Base-by-base conservation (phyloP, 169 alveolate species). In the Plasmodium vivax region DNA sequence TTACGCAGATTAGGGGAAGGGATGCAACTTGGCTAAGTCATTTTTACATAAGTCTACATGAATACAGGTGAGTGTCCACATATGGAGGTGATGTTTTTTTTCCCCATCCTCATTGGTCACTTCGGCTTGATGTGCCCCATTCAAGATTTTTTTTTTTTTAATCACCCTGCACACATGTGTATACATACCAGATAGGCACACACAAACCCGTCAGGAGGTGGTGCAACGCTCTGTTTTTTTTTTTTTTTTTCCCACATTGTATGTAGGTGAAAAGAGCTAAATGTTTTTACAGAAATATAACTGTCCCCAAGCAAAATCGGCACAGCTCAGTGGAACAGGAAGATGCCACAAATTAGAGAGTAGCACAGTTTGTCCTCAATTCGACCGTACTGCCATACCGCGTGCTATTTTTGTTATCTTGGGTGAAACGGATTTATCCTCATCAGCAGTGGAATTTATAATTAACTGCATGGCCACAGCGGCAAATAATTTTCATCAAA, bases 111-210 rank as follows among this genome's bases (percentile, higher is more conserved):
- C 34, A n/a, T 62, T 62, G 75, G 34, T 16, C 34, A 62, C 38
- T 62, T 27, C 75, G 7, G 8, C 75, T 19, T 47, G 27, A 62
- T n/a, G 27, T 23, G 10, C 30, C 30, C 14, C 75, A 62, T 62
- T 62, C 14, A 62, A 62, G 4, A n/a, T 62, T 14, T 62, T 62
- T 58, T 58, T 68, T 68, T 27, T 68, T 68, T 68, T 68, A 68
- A 68, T 68, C 43, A 68, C 77, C 77, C 77, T 10, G 77, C 38
- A 68, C 43, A 10, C 77, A 68, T 68, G 77, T 68, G 77, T 68
- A 68, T 68, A 68, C 77, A 68, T 68, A 68, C 77, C 77, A 68
- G 27, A 68, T 68, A 27, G 77, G 41, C 27, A 68, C 14, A 68
- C 3, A 38, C 38, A 68, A 68, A 68, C 4, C 77, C 34, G 77